Evolutionary conservation across 225 moss, liverwort and hornwort genomes (phyloP).

Genomic region (Sphagnum tenellum): DNA sequence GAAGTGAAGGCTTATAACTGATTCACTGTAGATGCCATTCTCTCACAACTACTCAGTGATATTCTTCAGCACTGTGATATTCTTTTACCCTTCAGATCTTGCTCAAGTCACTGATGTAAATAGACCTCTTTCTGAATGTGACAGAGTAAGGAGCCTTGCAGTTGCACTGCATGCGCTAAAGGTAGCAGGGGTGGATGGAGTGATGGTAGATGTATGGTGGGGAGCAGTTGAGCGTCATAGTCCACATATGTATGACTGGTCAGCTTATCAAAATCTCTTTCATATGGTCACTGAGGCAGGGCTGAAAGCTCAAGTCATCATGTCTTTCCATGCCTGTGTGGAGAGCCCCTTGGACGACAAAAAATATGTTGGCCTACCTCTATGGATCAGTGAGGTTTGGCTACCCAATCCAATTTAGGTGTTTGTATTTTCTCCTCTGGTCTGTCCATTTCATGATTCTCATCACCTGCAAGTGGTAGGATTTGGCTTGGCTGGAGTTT

Average conservation of each 20-base stretch:
- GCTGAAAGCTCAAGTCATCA: slow-evolving; percentile 10
- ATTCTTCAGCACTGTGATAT: too few species aligned
- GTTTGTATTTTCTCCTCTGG: background rate
- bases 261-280: slow-evolving; percentile 8
- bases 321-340: slow-evolving; percentile 14
- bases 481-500: too few species aligned
- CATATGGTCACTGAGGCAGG: slow-evolving; percentile 6
- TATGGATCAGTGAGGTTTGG: slow-evolving; percentile 10
- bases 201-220: slow-evolving; percentile 16
- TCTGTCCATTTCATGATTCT: background rate
- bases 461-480: too few species aligned
- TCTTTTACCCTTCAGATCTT: too few species aligned
- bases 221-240: slow-evolving; percentile 10
- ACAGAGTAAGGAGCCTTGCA: slow-evolving; percentile 10
- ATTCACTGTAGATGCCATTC: too few species aligned
- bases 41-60: too few species aligned
- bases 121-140: background rate
- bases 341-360: slow-evolving; percentile 3
- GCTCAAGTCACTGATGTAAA: too few species aligned
- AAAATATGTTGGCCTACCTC: slow-evolving; percentile 9
- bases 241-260: slow-evolving; percentile 11
- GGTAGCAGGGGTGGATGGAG: slow-evolving; percentile 11
- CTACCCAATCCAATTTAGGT: background rate
- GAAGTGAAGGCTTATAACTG: too few species aligned
- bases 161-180: slow-evolving; percentile 11